Conservation (phyloP, 306 rosid genomes). For the Nissolia schottii region DNA sequence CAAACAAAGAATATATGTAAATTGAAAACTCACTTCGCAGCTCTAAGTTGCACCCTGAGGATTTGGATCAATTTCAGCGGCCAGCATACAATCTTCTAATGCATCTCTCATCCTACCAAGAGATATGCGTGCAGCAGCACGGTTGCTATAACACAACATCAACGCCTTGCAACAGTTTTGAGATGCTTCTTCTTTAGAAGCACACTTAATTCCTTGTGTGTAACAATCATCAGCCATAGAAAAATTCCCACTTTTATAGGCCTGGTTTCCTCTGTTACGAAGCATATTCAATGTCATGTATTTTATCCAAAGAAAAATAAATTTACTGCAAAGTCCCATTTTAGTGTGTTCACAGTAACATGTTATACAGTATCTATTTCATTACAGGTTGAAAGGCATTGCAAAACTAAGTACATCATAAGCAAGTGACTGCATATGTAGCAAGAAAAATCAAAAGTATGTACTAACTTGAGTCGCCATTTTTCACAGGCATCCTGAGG, state of each 20-base stretch:
- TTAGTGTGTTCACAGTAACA: not conserved
- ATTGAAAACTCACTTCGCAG: slow-evolving; percentile 76
- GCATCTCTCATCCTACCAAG: slow-evolving; percentile 92
- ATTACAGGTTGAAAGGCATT: slow-evolving; percentile 1
- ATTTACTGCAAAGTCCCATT: not conserved
- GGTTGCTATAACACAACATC: slow-evolving; percentile 97
- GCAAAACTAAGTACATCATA: not conserved
- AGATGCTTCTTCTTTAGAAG: slow-evolving; percentile 56
- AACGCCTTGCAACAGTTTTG: slow-evolving; percentile 75
- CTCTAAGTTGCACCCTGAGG: slow-evolving; percentile 83
- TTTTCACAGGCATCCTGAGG: slow-evolving; percentile 85
- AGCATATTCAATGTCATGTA: slow-evolving; percentile 17
- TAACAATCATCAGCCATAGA: slow-evolving; percentile 79
- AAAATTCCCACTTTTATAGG: slow-evolving; percentile 78
- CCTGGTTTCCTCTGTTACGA: slow-evolving; percentile 83
- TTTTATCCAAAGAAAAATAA: not conserved
- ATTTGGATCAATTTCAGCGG: slow-evolving; percentile 73
- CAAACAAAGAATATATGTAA: not conserved
- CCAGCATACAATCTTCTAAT: slow-evolving; percentile 71
- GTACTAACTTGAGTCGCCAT: slow-evolving; percentile 82
- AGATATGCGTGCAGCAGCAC: slow-evolving; percentile 90
- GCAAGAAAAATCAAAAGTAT: slow-evolving; percentile 16
- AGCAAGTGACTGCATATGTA: not conserved
- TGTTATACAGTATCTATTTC: not conserved
- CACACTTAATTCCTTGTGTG: slow-evolving; percentile 64